Base-by-base conservation (phyloP, 148 eudicot species). In the Agrostemma githago region DNA sequence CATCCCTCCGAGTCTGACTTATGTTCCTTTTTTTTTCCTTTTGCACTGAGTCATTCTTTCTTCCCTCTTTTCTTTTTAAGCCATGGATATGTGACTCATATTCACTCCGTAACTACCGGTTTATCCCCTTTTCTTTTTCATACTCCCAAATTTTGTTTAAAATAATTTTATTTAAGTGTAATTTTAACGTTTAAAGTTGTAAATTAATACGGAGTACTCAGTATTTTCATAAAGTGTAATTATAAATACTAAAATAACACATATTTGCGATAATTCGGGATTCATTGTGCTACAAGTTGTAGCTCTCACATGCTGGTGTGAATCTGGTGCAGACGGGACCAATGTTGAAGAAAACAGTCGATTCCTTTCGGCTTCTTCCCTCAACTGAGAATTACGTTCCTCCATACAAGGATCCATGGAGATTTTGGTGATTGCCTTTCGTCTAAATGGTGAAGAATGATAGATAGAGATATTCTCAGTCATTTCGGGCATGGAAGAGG, bases 381-480 rank as follows among this genome's bases (percentile, higher is more conserved):
- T 80, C 93, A 65, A 92, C 93, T 4, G 87, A 85, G 65, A 79
- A 79, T 51, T 95, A 92, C 77, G 96, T 92, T 40, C 96, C 95
- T 68, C 92, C 92, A 26, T 79, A 38, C 84, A 90, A 90, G 86
- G 95, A 90, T 73, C 95, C 95, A 12, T 90, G 92, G 92, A 92
- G 98, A 80, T 89, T 92, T 83, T 92, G 97, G 97, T 90, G 96
- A 92, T 75, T n/a, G 21, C 48, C 48, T 5, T 75, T 66, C 51
- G 9, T 68, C 57, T 46, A 43, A 14, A 1, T 68, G 54, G 15
- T 41, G 17, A 43, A 68, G 58, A 20, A 39, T 46, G 46, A 58
- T 69, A 69, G 59, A 48, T 69, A 69, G 59, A 48, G 53, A 46
- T 40, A 48, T 8, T 67, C 9, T 10, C 40, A 39, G 59, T 51